Conservation (phyloP, 306 rosid species). For the Geum urbanum region DNA sequence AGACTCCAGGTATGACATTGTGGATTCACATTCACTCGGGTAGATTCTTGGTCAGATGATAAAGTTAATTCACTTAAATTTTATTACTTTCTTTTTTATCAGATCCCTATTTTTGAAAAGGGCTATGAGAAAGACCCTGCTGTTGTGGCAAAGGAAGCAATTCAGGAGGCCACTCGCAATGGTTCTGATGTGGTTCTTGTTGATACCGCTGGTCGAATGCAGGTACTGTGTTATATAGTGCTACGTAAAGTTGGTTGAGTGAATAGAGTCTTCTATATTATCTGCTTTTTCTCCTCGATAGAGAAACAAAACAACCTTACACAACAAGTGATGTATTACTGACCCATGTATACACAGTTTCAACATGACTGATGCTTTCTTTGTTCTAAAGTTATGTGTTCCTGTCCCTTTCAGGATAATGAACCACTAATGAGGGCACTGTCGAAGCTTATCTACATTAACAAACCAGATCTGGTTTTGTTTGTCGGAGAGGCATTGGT, state of each 20-base stretch:
- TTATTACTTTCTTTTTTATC: slow-evolving; percentile 13
- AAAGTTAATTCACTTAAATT: not conserved
- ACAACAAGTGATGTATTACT: not conserved
- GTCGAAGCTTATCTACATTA: slow-evolving; percentile 83
- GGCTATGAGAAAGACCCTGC: slow-evolving; percentile 99
- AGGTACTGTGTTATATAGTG: slow-evolving; percentile 42
- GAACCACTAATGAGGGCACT: slow-evolving; percentile 98
- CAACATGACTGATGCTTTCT: not conserved
- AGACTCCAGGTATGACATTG: slow-evolving; percentile 73
- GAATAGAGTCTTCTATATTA: too few species aligned
- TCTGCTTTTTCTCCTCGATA: too few species aligned
- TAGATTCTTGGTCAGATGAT: not conserved
- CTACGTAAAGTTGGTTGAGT: not conserved
- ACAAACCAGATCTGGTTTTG: slow-evolving; percentile 89
- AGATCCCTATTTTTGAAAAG: slow-evolving; percentile 97
- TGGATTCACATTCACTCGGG: not conserved
- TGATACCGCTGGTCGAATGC: slow-evolving; percentile 99
- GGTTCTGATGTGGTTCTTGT: slow-evolving; percentile 98
- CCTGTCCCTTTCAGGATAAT: slow-evolving; percentile 61
- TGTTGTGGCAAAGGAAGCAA: slow-evolving; percentile 94
- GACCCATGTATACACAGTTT: not conserved
- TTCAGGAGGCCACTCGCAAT: slow-evolving; percentile 81
- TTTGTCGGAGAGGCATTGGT: slow-evolving; percentile 98
- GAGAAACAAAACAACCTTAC: too few species aligned
- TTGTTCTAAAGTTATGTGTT: not conserved